A percentile compares a stretch with the other conserved stretches of the same genome.
phyloP scores from a whole-genome alignment of 2,329 filamentous ascomycete genomes.

The Hypoxylon sp. region DNA sequence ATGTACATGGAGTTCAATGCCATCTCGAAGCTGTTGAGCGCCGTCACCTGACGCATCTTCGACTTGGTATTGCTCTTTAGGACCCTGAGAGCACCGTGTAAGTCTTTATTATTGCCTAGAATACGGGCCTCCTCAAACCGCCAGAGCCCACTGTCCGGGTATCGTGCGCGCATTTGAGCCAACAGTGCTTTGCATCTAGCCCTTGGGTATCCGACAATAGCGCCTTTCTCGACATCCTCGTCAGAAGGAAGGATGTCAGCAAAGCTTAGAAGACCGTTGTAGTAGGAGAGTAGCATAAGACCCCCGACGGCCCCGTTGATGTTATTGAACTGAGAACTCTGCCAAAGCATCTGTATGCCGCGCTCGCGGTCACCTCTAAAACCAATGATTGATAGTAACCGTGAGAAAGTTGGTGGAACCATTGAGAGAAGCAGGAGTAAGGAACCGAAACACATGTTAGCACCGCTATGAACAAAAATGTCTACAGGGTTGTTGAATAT shows the following conservation, averaged over 20 bases:
- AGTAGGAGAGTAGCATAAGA: conserved; percentile 85
- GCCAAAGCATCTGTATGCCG: conserved; percentile 90
- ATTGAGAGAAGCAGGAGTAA: conserved; percentile 90
- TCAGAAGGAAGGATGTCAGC: conserved; percentile 86
- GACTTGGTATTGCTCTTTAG: conserved; percentile 72
- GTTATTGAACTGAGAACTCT: conserved; percentile 86
- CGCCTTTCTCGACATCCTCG: conserved; percentile 67
- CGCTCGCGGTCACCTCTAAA: conserved; percentile 90
- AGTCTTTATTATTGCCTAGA: conserved; percentile 74
- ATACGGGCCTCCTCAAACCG: conserved; percentile 88
- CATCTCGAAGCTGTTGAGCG: conserved; percentile 87
- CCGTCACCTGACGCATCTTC: conserved; percentile 89
- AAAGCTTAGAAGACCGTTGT: conserved; percentile 87
- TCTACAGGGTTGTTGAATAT: conserved; percentile 83
- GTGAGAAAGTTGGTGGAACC: conserved; percentile 91
- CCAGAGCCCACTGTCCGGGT: conserved; percentile 89
- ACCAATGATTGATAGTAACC: conserved; percentile 87
- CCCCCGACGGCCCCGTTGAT: conserved; percentile 93
- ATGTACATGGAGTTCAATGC: conserved; percentile 83
- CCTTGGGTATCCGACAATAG: conserved; percentile 78
- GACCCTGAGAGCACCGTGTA: conserved; percentile 77
- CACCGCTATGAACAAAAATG: conserved; percentile 88
- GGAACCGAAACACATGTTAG: conserved; percentile 90
- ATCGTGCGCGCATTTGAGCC: conserved; percentile 79
- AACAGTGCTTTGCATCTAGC: conserved; percentile 78